These are phyloP conservation scores for Pseudohalonectria lignicola DNA, from an alignment of 2,329 filamentous ascomycete genomes.

Conservation along the genomic window DNA sequence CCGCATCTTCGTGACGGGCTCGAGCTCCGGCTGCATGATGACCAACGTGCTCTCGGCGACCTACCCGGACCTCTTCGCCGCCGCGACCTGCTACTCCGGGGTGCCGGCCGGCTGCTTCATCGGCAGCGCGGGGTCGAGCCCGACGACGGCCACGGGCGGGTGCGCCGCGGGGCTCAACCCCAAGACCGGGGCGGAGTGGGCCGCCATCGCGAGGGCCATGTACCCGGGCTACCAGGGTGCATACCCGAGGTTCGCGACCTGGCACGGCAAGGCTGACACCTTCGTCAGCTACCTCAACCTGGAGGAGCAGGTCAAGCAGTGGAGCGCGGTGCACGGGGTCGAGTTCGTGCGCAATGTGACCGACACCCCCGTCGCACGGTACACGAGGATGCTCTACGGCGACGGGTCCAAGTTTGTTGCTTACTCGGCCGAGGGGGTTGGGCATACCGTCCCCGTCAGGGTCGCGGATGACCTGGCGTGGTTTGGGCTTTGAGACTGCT, in stretches of 20 bases:
- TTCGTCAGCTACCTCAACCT: slow-evolving; percentile 12
- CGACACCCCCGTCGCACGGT: slow-evolving; percentile 21
- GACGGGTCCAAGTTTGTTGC: slow-evolving; percentile 16
- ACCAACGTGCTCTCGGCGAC: slow-evolving; percentile 39
- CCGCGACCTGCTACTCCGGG: slow-evolving; percentile 37
- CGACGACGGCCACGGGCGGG: slow-evolving; percentile 28
- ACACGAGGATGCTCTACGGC: slow-evolving; percentile 25
- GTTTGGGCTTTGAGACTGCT: too few species aligned
- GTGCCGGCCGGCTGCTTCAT: slow-evolving; percentile 44
- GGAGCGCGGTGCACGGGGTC: slow-evolving; percentile 32
- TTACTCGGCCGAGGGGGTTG: slow-evolving; percentile 15
- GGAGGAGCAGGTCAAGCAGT: slow-evolving; percentile 31
- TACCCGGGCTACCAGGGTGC: slow-evolving; percentile 37
- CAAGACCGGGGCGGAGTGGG: slow-evolving; percentile 24
- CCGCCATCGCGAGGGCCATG: slow-evolving; percentile 24
- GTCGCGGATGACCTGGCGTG: background rate
- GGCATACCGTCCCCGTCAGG: slow-evolving; percentile 16
- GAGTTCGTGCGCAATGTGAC: slow-evolving; percentile 16
- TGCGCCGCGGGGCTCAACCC: slow-evolving; percentile 38
- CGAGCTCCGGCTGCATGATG: slow-evolving; percentile 42
- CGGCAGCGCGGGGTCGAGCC: background rate
- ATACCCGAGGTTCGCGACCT: slow-evolving; percentile 25
- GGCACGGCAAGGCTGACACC: slow-evolving; percentile 25
- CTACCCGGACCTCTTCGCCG: slow-evolving; percentile 43
- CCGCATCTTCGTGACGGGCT: slow-evolving; percentile 37